Evolutionary conservation across 345 rosid species (phyloP), one percentile per base, ranked within the genome.

Genomic region (Erysimum cheiranthoides): DNA sequence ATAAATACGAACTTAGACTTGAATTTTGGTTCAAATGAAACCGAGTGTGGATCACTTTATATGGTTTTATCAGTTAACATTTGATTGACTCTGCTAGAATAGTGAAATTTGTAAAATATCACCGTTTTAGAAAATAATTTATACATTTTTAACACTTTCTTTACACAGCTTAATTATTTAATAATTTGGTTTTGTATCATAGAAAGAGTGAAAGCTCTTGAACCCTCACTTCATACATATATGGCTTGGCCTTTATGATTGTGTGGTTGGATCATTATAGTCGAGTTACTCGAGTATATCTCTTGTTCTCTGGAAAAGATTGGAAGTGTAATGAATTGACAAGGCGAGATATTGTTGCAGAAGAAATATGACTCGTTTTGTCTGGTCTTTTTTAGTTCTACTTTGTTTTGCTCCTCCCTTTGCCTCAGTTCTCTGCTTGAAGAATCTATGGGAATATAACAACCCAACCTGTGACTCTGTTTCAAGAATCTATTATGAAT

Each of bases 401-500:
- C 60, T 52, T 52, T 53, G 39, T 27, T 16, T 68, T 13, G 58
- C 31, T 66, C 58, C 18, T 56, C 40, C 53, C 18, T 42, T 16
- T 11, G 17, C 8, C 3, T 70, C 36, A 57, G 34, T 43, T 70
- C 34, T 58, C 46, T 46, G 5, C 5, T 72, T 10, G 21, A 72
- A 66, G 60, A 66, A 30, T 18, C 32, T 34, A 34, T 32, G 43
- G 47, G 32, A 21, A 13, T 42, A 21, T 21, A 34, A 50, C 46
- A 36, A 5, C 47, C 49, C 49, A 25, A 3, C 16, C 62, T 10
- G 25, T 10, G 36, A 52, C 36, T 64, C 30, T 38, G 27, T 51
- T 51, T 14, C 40, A 62, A 45, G 30, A 34, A 71, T 60, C 40
- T 28, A 7, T 50, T 56, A 64, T 17, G 68, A 59, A 67, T 47